Base-by-base conservation (phyloP, 1,284 basidiomycete genomes). In the Rhodotorula sp. region DNA sequence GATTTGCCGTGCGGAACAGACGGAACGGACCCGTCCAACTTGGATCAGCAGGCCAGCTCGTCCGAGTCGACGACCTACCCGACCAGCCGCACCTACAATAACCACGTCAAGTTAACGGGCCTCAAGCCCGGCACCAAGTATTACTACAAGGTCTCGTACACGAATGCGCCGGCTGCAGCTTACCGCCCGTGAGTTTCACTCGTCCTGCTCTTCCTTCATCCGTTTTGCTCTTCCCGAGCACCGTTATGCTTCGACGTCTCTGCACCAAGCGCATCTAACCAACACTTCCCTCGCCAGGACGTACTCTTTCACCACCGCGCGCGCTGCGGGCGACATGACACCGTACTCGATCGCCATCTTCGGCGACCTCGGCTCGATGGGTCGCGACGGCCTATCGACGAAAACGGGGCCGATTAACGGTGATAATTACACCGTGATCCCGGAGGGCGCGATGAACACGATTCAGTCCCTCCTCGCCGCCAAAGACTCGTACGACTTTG, bases 311-410 rank as follows among this genome's bases (percentile, higher is more conserved):
- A 70, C 10, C 15, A 76, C 74, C 3, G 66, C 74, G 5, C 71
- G 69, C 11, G 32, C 47, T 2, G 51, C 76, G 3, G 76, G 76
- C 30, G 76, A 77, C 64, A 64, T 58, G 47, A 66, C 64, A 0
- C 67, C 76, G 1, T 73, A 64, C 58, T 62, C 77, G 2, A 52
- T 61, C 24, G 59, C 59, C 17, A 61, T 49, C 4, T 61, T 61
- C 27, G 59, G 49, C n/a, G 59, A 61, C 29, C 66, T 79, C 67
- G 78, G 78, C 5, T 62, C 78, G 22, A 78, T 79, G 78, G 78
- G 77, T 13, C 73, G 75, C 15, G 69, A 79, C 52, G 79, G 79
- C 0, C 67, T 79, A 24, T 75, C 74, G n/a, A 72, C 70, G 11
- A 51, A 15, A 1, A 44, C 59, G 19, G 75, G 76, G 19, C 66